These are phyloP conservation scores for Bretschneidera sinensis DNA, from an alignment of 345 rosid genomes.

Conservation along the genomic window DNA sequence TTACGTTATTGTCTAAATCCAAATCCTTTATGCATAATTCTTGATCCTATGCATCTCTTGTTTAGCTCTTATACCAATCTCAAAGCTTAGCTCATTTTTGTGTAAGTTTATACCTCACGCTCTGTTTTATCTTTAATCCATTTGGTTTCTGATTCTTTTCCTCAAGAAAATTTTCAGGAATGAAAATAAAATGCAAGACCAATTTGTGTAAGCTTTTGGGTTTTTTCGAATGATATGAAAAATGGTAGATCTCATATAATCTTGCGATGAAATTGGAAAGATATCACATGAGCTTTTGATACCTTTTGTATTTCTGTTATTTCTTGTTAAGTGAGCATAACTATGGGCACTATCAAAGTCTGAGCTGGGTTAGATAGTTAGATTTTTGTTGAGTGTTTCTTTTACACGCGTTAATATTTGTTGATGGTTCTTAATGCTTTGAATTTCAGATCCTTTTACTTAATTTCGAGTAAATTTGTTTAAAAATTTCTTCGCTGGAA, in stretches of 20 bases:
- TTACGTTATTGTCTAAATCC: neutral
- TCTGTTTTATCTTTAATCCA: neutral
- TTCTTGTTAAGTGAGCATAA: too few species aligned
- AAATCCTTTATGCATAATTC: neutral
- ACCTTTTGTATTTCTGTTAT: too few species aligned
- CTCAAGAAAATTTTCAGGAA: slow-evolving; percentile 7
- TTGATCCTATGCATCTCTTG: slow-evolving; percentile 1
- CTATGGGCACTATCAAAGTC: too few species aligned
- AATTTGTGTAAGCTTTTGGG: neutral
- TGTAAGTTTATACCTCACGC: slow-evolving; percentile 23
- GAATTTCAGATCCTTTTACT: slow-evolving; percentile 4
- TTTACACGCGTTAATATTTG: neutral
- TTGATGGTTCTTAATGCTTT: neutral
- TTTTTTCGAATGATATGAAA: neutral
- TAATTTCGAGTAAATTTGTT: neutral
- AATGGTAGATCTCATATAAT: slow-evolving; percentile 22
- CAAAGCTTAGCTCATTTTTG: slow-evolving; percentile 1
- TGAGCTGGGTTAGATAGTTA: too few species aligned
- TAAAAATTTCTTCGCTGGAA: slow-evolving; percentile 1
- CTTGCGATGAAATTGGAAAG: too few species aligned
- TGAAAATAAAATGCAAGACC: neutral
- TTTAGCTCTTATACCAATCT: slow-evolving; percentile 3
- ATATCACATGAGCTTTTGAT: neutral
- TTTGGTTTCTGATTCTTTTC: slow-evolving; percentile 4
- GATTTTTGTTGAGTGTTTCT: too few species aligned